phyloP scores from a whole-genome alignment of 345 rosid genomes.

The Moricandia arvensis region DNA sequence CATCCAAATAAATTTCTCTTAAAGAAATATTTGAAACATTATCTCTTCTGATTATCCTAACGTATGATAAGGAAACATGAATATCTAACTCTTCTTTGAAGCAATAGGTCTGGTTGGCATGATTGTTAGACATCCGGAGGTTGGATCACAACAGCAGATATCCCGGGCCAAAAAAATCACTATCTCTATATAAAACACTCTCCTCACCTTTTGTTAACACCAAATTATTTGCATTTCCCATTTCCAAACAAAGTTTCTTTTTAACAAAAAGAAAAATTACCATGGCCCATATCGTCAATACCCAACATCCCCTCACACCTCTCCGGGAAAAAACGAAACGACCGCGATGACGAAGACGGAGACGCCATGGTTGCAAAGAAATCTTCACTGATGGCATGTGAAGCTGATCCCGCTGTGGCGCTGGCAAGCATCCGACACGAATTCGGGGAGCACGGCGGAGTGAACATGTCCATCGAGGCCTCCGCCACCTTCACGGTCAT shows the following conservation, averaged over 20 bases:
- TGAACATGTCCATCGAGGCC: slow-evolving; percentile 97
- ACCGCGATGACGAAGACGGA: slow-evolving; percentile 44
- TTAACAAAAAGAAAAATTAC: background rate
- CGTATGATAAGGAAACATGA: too few relatives aligned
- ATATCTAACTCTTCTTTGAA: too few relatives aligned
- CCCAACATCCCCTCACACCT: slow-evolving; percentile 34
- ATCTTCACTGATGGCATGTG: slow-evolving; percentile 35
- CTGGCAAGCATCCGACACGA: slow-evolving; percentile 78
- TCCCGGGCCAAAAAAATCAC: too few relatives aligned
- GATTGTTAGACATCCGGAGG: too few relatives aligned
- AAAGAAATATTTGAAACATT: too few relatives aligned
- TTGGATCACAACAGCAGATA: too few relatives aligned
- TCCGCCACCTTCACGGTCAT: slow-evolving; percentile 99
- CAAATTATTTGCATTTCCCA: background rate
- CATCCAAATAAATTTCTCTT: too few relatives aligned
- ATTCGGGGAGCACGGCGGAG: slow-evolving; percentile 98
- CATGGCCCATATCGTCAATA: slow-evolving; percentile 47
- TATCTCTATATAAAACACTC: background rate
- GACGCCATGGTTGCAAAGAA: slow-evolving; percentile 52
- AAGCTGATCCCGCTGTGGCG: slow-evolving; percentile 75
- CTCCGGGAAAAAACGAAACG: slow-evolving; percentile 55
- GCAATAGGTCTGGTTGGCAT: too few relatives aligned
- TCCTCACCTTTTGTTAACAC: slow-evolving; percentile 5
- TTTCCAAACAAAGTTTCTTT: slow-evolving; percentile 6
- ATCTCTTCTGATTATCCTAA: too few relatives aligned